Evolutionary conservation across 2,329 filamentous ascomycete genomes (phyloP), one percentile per base, ranked within the genome.

Genomic region (Aspergillus latus): DNA sequence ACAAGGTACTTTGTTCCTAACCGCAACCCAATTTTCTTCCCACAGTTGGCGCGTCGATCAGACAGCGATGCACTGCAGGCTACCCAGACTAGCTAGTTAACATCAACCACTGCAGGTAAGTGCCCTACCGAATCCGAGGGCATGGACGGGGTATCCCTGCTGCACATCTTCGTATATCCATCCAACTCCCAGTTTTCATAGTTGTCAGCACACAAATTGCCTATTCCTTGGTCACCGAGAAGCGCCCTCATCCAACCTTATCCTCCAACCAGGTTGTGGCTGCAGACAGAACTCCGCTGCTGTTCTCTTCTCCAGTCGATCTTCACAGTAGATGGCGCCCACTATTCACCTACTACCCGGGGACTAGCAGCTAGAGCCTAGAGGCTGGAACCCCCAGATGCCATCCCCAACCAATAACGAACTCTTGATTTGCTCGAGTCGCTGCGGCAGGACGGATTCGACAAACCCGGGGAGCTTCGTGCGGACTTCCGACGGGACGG

Each of bases 361-460:
- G 9, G 4, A 37, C 11, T 5, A 37, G 34, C 8, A 39, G 26
- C 16, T 30, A 29, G 28, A 11, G 4, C 48, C 29, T 37, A 21
- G 21, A 21, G 21, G 21, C 37, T 42, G 37, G 48, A 32, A 50
- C 37, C 9, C 4, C 32, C 48, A 42, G 26, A 43, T 36, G 29
- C 28, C 40, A 52, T 52, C 40, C 49, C 40, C 49, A 32, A 37
- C 40, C 49, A 52, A 52, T 45, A 11, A 26, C 16, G 30, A 13
- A 15, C 10, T 16, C 45, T n/a, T 42, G 34, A 45, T 49, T 34
- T 21, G 45, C 45, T 45, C 46, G 13, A 54, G 46, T 26, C 45
- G 5, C 45, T 49, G 52, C 52, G 39, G 7, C 11, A 43, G 15
- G 46, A 43, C 52, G 30, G 52, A 54, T 54, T 49, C 30, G 46